A percentile compares a stretch with the other conserved stretches of the same genome.
phyloP scores from a whole-genome alignment of 1,139 yeast species.

The Scheffersomyces stambukii region DNA sequence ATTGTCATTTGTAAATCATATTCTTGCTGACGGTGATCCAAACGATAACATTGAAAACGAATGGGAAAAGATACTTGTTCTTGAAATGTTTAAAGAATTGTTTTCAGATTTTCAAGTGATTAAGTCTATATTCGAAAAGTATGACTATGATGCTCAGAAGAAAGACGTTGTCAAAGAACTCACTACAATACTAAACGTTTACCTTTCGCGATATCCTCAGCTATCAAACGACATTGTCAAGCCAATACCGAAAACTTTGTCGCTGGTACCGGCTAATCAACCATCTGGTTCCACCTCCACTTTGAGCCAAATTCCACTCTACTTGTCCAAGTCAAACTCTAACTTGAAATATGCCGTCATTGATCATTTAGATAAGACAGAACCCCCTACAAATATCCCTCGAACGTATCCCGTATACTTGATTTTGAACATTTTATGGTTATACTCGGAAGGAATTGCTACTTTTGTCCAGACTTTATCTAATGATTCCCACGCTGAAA shows the following conservation, averaged over 20 bases:
- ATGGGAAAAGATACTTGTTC: slow-evolving; percentile 72
- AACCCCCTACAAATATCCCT: slow-evolving; percentile 61
- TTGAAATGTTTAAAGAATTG: slow-evolving; percentile 66
- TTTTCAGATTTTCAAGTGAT: slow-evolving; percentile 54
- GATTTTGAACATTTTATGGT: slow-evolving; percentile 49
- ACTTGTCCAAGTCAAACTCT: slow-evolving; percentile 24
- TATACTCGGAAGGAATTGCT: slow-evolving; percentile 68
- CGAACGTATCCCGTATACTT: slow-evolving; percentile 60
- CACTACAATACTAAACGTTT: slow-evolving; percentile 41
- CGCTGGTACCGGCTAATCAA: slow-evolving; percentile 1
- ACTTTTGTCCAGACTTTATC: slow-evolving; percentile 46
- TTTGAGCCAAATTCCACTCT: no score
- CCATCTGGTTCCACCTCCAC: slow-evolving; percentile 7
- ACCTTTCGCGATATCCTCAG: slow-evolving; percentile 24
- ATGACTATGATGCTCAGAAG: slow-evolving; percentile 56
- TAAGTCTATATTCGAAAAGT: slow-evolving; percentile 51
- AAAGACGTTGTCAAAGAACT: slow-evolving; percentile 62
- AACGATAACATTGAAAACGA: slow-evolving; percentile 5
- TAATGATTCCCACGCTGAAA: slow-evolving; percentile 15
- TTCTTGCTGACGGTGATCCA: slow-evolving; percentile 30
- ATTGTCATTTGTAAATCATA: slow-evolving; percentile 67
- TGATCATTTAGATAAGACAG: slow-evolving; percentile 74
- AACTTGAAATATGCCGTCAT: slow-evolving; percentile 52
- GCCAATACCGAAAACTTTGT: slow-evolving; percentile 11
- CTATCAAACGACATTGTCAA: slow-evolving; percentile 34